phyloP scores from a whole-genome alignment of 2,329 filamentous ascomycete genomes.

The Beauveria asiatica region DNA sequence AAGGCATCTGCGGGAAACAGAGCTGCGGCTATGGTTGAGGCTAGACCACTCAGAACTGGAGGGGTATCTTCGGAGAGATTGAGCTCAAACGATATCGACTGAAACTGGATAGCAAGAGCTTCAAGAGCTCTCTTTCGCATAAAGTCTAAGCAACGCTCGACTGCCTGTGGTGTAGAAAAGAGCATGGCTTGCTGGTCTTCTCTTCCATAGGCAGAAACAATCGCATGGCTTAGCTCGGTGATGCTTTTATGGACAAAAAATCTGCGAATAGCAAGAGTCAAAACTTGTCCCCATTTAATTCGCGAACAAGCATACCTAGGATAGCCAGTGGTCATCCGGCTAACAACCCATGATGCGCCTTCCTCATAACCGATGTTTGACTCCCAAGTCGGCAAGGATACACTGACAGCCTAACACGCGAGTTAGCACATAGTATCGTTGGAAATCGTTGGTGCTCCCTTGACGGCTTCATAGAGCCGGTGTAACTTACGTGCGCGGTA shows the following conservation, averaged over 20 bases:
- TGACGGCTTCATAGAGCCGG: background rate
- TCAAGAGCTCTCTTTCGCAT: constrained; percentile 51
- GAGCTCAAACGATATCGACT: constrained; percentile 55
- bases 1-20: constrained; percentile 62
- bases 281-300: background rate
- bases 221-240: constrained; percentile 58
- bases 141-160: constrained; percentile 68
- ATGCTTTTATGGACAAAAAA: constrained; percentile 91
- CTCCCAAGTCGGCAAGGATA: constrained; percentile 88
- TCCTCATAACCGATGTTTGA: constrained; percentile 92
- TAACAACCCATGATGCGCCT: constrained; percentile 77
- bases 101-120: constrained; percentile 38
- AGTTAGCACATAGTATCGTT: background rate
- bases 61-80: constrained; percentile 44
- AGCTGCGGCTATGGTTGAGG: constrained; percentile 58
- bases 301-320: constrained; percentile 50
- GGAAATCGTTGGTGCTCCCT: background rate
- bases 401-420: constrained; percentile 70
- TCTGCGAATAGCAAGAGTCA: constrained; percentile 35
- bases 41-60: constrained; percentile 43
- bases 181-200: constrained; percentile 65
- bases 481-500: constrained; percentile 63
- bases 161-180: constrained; percentile 65
- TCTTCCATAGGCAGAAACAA: constrained; percentile 56
- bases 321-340: constrained; percentile 82